Percentiles rank a stretch among this genome's conserved stretches.
These are phyloP conservation scores for Cercis canadensis DNA, from an alignment of 306 rosid genomes.

Conservation along the genomic window DNA sequence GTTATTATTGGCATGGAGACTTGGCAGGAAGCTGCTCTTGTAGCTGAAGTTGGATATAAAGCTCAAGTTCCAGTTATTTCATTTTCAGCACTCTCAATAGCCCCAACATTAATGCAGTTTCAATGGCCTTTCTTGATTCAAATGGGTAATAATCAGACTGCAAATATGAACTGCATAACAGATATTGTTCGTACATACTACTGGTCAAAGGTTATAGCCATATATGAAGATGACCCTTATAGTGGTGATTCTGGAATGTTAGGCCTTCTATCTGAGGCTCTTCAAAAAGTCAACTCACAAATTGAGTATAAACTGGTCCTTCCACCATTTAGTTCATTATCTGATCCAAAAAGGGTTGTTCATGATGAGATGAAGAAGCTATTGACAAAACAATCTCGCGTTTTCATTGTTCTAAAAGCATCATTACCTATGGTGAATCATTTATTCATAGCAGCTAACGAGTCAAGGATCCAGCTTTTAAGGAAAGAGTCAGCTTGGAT, in stretches of 20 bases:
- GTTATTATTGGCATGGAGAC: constrained; percentile 55
- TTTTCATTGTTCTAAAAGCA: constrained; percentile 63
- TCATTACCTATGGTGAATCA: constrained; percentile 54
- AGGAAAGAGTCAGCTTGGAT: too few relatives aligned
- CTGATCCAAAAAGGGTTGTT: constrained; percentile 59
- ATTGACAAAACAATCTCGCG: constrained; percentile 49
- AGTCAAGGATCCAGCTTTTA: too few relatives aligned
- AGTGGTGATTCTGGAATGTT: too few relatives aligned
- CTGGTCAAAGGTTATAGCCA: constrained; percentile 49
- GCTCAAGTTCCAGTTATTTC: too few relatives aligned
- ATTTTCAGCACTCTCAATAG: constrained; percentile 51
- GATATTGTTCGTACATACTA: constrained; percentile 40
- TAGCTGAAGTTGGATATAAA: constrained; percentile 55
- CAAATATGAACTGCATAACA: constrained; percentile 57
- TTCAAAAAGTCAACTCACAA: too few relatives aligned
- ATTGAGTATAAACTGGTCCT: constrained; percentile 61
- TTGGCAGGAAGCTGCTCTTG: constrained; percentile 66
- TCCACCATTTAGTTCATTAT: constrained; percentile 48
- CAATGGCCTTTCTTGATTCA: constrained; percentile 65
- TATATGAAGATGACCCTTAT: constrained; percentile 60
- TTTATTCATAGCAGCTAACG: constrained; percentile 61
- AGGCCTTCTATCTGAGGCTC: too few relatives aligned
- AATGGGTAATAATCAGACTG: constrained; percentile 40
- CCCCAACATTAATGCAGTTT: constrained; percentile 35
- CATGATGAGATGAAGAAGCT: constrained; percentile 53